Evolutionary conservation across 345 rosid species (phyloP).

Genomic region (Arabis alpina): DNA sequence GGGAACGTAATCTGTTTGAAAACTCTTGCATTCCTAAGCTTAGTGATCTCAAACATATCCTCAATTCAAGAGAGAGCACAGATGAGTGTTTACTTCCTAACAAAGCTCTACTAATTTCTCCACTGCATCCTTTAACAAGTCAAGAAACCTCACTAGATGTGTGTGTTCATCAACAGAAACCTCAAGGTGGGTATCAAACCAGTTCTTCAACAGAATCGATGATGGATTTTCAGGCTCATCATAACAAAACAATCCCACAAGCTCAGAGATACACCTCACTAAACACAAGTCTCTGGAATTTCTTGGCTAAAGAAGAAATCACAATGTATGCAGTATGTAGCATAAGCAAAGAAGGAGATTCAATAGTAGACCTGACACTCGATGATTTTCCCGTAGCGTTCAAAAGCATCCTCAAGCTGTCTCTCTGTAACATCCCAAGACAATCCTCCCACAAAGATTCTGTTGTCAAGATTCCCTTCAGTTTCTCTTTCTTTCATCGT

Average conservation of each 20-base stretch:
- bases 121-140: conserved; percentile 14
- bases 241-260: neutral
- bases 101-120: conserved; percentile 17
- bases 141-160: neutral
- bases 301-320: no score
- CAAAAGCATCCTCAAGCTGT: conserved; percentile 76
- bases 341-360: neutral
- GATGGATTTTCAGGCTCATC: neutral
- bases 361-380: conserved; percentile 69
- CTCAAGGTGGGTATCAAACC: neutral
- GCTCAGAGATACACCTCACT: conserved; percentile 2
- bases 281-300: conserved; percentile 22
- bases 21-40: neutral
- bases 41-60: neutral
- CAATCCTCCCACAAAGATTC: conserved; percentile 89
- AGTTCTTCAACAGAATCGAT: neutral
- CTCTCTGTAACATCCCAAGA: conserved; percentile 81
- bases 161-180: conserved; percentile 3
- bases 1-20: no score
- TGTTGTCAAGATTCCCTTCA: conserved; percentile 67
- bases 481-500: conserved; percentile 43
- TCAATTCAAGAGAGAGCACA: conserved; percentile 6
- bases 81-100: neutral
- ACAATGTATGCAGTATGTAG: neutral
- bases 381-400: conserved; percentile 76